Percentiles rank a stretch among this genome's conserved stretches.
These are phyloP conservation scores for Clavariopsis aquatica DNA, from an alignment of 495 filamentous ascomycete genomes.

Conservation along the genomic window DNA sequence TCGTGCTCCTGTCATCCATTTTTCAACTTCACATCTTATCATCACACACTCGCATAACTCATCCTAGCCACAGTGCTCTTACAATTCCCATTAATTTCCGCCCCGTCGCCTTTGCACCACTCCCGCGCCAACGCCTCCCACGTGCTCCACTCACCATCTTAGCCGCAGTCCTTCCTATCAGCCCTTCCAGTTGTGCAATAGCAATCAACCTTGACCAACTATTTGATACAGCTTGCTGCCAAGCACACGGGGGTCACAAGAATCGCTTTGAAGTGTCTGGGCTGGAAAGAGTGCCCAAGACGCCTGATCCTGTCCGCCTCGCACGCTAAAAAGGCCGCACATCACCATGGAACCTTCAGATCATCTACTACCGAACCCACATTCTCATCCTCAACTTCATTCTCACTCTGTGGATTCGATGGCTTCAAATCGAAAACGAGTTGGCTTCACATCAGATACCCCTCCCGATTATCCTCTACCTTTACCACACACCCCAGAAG, in stretches of 20 bases:
- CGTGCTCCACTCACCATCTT: background rate
- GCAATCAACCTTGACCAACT: background rate
- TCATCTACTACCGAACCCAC: background rate
- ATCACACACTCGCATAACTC: background rate
- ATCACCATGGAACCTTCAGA: slow-evolving; percentile 15
- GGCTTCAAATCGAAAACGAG: slow-evolving; percentile 16
- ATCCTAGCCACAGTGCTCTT: background rate
- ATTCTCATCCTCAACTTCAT: background rate
- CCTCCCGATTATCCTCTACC: background rate
- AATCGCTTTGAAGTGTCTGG: no score
- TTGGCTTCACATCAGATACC: slow-evolving; percentile 23
- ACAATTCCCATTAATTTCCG: background rate
- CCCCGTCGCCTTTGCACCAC: background rate
- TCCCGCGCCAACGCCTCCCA: background rate
- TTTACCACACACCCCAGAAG: background rate
- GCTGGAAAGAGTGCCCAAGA: background rate
- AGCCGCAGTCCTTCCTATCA: background rate
- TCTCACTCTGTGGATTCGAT: background rate
- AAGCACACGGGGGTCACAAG: background rate
- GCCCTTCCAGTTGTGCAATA: background rate
- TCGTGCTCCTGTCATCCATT: background rate
- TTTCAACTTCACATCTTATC: slow-evolving; percentile 4
- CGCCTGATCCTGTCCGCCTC: background rate
- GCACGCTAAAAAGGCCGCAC: background rate
- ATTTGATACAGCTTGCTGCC: background rate